Percentiles rank a stretch among this genome's conserved stretches.
Conservation (phyloP, 2,329 filamentous ascomycete genomes). For the Verticillium nonalfalfae region DNA sequence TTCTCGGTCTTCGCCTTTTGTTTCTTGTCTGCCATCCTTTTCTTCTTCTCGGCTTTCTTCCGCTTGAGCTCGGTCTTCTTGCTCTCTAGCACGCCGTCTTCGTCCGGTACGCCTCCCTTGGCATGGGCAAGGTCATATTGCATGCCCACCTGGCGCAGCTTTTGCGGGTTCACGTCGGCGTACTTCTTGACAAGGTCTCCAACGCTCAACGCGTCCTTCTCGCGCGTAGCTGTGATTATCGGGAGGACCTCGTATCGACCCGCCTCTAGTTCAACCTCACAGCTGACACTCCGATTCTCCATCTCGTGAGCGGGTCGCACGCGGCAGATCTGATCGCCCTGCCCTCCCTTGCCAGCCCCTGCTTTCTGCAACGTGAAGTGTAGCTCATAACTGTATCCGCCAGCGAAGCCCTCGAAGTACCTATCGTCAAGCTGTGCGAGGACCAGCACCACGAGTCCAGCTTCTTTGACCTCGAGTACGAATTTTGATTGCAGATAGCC, state of each 20-base stretch:
- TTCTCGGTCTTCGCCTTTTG: slow-evolving; percentile 9
- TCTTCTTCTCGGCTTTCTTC: slow-evolving; percentile 18
- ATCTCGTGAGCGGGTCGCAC: slow-evolving; percentile 24
- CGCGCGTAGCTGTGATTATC: slow-evolving; percentile 53
- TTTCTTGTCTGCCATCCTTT: slow-evolving; percentile 15
- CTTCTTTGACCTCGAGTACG: slow-evolving; percentile 30
- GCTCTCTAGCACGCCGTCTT: slow-evolving; percentile 30
- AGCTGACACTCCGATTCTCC: slow-evolving; percentile 59
- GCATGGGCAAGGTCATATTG: slow-evolving; percentile 56
- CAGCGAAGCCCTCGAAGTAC: slow-evolving; percentile 37
- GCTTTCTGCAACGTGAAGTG: slow-evolving; percentile 33
- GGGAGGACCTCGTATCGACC: slow-evolving; percentile 64
- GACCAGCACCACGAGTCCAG: slow-evolving; percentile 35
- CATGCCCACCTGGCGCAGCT: slow-evolving; percentile 53
- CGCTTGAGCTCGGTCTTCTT: slow-evolving; percentile 17
- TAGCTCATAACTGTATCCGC: slow-evolving; percentile 34
- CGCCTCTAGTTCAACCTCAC: slow-evolving; percentile 64
- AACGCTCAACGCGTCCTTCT: slow-evolving; percentile 36
- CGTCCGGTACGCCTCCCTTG: slow-evolving; percentile 47
- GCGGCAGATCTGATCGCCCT: slow-evolving; percentile 23
- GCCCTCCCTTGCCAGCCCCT: not conserved
- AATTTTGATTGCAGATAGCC: slow-evolving; percentile 39
- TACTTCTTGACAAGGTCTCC: slow-evolving; percentile 51
- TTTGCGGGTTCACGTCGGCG: slow-evolving; percentile 47
- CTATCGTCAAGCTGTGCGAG: slow-evolving; percentile 38